Conservation (phyloP, 2,329 filamentous ascomycete genomes). For the Penicillium sp. region DNA sequence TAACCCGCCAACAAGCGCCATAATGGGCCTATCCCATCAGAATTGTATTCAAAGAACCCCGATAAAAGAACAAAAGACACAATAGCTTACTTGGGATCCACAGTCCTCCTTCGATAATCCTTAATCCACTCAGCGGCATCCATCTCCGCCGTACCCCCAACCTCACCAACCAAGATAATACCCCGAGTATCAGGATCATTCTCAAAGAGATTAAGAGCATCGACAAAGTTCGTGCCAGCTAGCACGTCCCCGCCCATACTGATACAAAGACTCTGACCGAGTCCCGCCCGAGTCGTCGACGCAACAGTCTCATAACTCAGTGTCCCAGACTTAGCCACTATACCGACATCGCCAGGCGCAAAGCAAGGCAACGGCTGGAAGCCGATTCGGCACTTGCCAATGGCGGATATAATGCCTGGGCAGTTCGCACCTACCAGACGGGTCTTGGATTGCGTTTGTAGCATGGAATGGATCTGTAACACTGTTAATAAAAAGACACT, state of each 20-base stretch:
- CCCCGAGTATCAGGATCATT: conserved; percentile 66
- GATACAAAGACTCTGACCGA: conserved; percentile 74
- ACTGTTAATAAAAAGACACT: neutral
- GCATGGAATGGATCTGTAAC: conserved; percentile 62
- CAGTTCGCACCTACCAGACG: conserved; percentile 77
- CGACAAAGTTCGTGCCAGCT: conserved; percentile 70
- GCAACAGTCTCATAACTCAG: conserved; percentile 78
- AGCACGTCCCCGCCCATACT: conserved; percentile 75
- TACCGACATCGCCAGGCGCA: conserved; percentile 65
- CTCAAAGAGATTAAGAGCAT: conserved; percentile 65
- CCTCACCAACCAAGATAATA: conserved; percentile 69
- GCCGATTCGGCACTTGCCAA: conserved; percentile 67
- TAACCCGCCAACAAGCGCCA: conserved; percentile 67
- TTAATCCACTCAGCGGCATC: conserved; percentile 72
- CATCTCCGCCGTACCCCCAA: conserved; percentile 67
- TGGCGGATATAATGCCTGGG: conserved; percentile 73
- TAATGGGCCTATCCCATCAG: conserved; percentile 58
- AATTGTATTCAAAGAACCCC: neutral
- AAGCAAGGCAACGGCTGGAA: conserved; percentile 77
- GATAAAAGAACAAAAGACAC: neutral
- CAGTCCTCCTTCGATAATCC: conserved; percentile 57
- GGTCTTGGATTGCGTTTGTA: conserved; percentile 68
- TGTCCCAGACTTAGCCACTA: conserved; percentile 77
- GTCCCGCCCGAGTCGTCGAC: conserved; percentile 67
- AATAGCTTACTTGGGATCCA: conserved; percentile 60